Evolutionary conservation across 202 grass and related monocot species (phyloP), one percentile per base, ranked within the genome.

Genomic region (Brachypodium distachyon): DNA sequence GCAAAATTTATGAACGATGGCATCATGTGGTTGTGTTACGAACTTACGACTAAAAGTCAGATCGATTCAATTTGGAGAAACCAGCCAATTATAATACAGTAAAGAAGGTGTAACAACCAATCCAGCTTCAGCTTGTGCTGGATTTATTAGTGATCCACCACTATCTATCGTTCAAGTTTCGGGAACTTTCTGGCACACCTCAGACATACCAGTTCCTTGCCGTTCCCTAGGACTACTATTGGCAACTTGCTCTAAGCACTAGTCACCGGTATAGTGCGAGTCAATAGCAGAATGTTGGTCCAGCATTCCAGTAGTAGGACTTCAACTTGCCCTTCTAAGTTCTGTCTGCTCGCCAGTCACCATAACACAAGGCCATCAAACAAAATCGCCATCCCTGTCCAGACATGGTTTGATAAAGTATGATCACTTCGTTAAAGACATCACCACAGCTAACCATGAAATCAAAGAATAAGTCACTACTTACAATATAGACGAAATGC

Each of bases 81-180:
- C 38, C 21, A 62, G 12, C 27, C 5, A 76, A 31, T 47, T 36
- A 76, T n/a, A n/a, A n/a, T n/a, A 81, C 49, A 66, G 49, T 26
- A 27, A 57, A 58, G 1, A 37, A 67, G 13, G 41, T 44, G 49
- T 78, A 58, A 67, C 17, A 61, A 53, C 59, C 33, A 67, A 40
- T 63, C 28, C 70, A 83, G 50, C 59, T 74, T 29, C 48, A 33
- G 70, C 76, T 83, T n/a, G n/a, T n/a, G n/a, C n/a, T n/a, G n/a
- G 80, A 83, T 74, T 87, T 68, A 67, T 87, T 68, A 67, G 27
- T 19, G 43, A 87, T 83, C 60, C 74, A 83, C 80, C 69, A 61
- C 16, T 41, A 54, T 52, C 11, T 43, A 31, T 19, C 1, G 50
- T 83, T 61, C 33, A 34, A 53, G 51, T 9, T 43, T 32, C 34